A percentile compares a stretch with the other conserved stretches of the same genome.
Conservation (phyloP, 2,329 filamentous ascomycete species). For the Helotiales sp. region DNA sequence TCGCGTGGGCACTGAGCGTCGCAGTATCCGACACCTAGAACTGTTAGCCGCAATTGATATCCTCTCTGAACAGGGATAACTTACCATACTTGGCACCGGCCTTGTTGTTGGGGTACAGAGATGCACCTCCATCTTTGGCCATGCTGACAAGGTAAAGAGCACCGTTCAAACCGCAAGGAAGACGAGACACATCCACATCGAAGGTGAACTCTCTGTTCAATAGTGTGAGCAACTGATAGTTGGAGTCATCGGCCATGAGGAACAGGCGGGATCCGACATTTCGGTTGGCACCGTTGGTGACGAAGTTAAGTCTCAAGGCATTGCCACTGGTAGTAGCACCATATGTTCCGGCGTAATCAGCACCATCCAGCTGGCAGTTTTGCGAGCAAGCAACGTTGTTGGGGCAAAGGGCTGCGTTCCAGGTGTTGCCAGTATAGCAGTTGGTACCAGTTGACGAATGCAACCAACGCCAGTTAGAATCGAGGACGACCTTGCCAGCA, state of each 20-base stretch:
- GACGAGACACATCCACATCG: constrained; percentile 71
- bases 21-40: constrained; percentile 59
- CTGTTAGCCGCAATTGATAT: background rate
- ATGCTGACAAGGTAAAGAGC: constrained; percentile 71
- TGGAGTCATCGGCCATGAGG: constrained; percentile 63
- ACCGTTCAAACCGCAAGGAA: constrained; percentile 74
- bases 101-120: constrained; percentile 55
- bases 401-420: constrained; percentile 50
- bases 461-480: constrained; percentile 64
- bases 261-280: constrained; percentile 64
- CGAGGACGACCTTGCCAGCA: constrained; percentile 55
- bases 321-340: constrained; percentile 58
- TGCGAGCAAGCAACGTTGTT: constrained; percentile 51
- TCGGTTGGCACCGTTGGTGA: constrained; percentile 54
- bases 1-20: constrained; percentile 62
- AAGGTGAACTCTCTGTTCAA: constrained; percentile 74
- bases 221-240: constrained; percentile 69
- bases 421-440: constrained; percentile 51
- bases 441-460: constrained; percentile 47
- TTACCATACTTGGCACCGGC: constrained; percentile 62
- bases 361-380: constrained; percentile 59
- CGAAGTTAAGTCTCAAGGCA: constrained; percentile 60
- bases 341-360: constrained; percentile 57
- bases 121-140: constrained; percentile 63
- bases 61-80: background rate